Evolutionary conservation across 73 alveolate genomes (phyloP), one percentile per base, ranked within the genome.

Genomic region (Paramecium caudatum): DNA sequence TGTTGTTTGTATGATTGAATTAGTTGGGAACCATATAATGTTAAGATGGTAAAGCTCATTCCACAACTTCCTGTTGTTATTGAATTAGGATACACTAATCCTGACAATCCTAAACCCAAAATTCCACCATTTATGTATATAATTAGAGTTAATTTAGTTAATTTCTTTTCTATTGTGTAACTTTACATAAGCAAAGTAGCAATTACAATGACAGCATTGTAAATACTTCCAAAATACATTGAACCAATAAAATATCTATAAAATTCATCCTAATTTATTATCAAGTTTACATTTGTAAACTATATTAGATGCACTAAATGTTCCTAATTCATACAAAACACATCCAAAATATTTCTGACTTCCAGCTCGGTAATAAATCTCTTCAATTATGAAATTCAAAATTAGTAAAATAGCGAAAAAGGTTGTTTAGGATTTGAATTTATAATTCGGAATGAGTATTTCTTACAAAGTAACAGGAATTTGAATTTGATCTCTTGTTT

Each of bases 281-380:
- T 55, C 46, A 55, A 27, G 23, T 12, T 37, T 55, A 55, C 80
- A 55, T 55, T 55, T 43, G 30, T 55, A n/a, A n/a, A n/a, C n/a
- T n/a, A n/a, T n/a, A n/a, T n/a, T n/a, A n/a, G n/a, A n/a, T 55
- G 80, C 80, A 27, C 30, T 27, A 55, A 55, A 55, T 55, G 80
- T 43, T 12, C 80, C 80, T 17, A 17, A 55, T 55, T 55, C 80
- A 55, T 55, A 55, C 30, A 55, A 55, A 10, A 55, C 80, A 55
- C 80, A 55, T 55, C 80, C 80, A 55, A 55, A 55, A 55, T 55
- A 55, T 55, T 55, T 55, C 8, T 55, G 30, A 27, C 80, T 43
- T 55, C 46, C 23, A 55, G 30, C 80, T 55, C 30, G 36, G n/a
- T 55, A 55, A 55, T 55, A 55, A 43, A 55, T 55, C 46, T 23